A percentile compares a stretch with the other conserved stretches of the same genome.
These are phyloP conservation scores for Russula compacta DNA, from an alignment of 768 basidiomycete species.

Conservation along the genomic window DNA sequence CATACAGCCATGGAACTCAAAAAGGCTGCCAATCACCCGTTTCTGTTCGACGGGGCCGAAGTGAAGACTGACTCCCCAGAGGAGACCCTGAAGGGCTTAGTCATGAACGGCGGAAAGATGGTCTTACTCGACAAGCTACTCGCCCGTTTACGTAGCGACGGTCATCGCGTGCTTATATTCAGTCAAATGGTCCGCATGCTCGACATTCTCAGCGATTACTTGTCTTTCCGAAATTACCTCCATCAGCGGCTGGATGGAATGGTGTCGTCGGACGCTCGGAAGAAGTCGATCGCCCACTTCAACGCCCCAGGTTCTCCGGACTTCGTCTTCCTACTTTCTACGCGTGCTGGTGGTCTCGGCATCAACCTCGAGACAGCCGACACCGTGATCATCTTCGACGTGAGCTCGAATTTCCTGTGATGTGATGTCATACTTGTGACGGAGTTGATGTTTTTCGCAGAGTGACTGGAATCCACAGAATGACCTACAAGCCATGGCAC, in stretches of 20 bases:
- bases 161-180: constrained; percentile 96
- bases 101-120: constrained; percentile 99
- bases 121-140: constrained; percentile 96
- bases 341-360: constrained; percentile 93
- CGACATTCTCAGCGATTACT: constrained; percentile 97
- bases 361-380: constrained; percentile 99
- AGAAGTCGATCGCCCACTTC: constrained; percentile 95
- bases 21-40: constrained; percentile 98
- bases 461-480: constrained; percentile 99
- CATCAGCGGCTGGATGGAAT: constrained; percentile 94
- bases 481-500: constrained; percentile 98
- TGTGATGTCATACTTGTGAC: constrained; percentile 3
- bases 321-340: constrained; percentile 94
- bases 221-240: constrained; percentile 79
- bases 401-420: constrained; percentile 33
- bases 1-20: constrained; percentile 90
- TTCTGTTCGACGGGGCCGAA: constrained; percentile 95
- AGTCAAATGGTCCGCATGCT: constrained; percentile 99
- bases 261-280: constrained; percentile 87
- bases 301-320: constrained; percentile 89
- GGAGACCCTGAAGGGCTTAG: constrained; percentile 88
- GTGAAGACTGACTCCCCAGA: constrained; percentile 49
- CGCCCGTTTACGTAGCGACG: constrained; percentile 79
- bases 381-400: constrained; percentile 98
- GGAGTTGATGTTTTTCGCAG: constrained; percentile 34